These are phyloP conservation scores for Nectriaceae sp. DNA, from an alignment of 2,329 filamentous ascomycete species.

Conservation along the genomic window DNA sequence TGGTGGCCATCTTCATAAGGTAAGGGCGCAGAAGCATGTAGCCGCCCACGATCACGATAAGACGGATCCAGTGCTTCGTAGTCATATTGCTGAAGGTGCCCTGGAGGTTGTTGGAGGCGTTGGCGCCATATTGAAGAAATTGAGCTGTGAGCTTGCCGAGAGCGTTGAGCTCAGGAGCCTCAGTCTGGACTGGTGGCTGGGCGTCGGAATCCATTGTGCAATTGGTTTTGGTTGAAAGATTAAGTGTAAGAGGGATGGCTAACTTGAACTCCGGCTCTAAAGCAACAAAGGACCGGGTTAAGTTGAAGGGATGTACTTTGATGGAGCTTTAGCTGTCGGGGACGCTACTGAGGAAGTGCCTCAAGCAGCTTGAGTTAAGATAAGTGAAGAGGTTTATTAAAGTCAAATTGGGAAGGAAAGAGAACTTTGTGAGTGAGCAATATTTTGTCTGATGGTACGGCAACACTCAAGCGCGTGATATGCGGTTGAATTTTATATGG, in stretches of 20 bases:
- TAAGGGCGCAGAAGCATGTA: conserved; percentile 77
- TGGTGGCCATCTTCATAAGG: conserved; percentile 66
- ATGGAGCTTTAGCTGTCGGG: too few relatives aligned
- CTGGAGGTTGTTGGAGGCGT: conserved; percentile 50
- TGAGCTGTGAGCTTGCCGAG: conserved; percentile 36
- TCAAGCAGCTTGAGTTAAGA: background rate
- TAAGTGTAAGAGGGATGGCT: background rate
- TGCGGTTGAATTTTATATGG: conserved; percentile 26
- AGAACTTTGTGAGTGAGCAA: background rate
- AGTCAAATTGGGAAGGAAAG: background rate
- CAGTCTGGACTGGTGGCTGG: conserved; percentile 11
- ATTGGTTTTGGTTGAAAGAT: background rate
- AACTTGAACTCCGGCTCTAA: background rate
- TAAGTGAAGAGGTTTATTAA: background rate
- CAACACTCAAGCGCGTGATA: background rate
- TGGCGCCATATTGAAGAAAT: conserved; percentile 38
- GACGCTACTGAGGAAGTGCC: too few relatives aligned
- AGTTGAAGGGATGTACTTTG: background rate
- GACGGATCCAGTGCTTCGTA: conserved; percentile 62
- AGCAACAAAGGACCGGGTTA: background rate
- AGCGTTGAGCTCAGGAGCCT: conserved; percentile 32
- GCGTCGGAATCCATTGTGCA: background rate
- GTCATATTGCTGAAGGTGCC: conserved; percentile 53
- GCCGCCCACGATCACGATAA: conserved; percentile 70
- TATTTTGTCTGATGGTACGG: too few relatives aligned